Base-by-base conservation (phyloP, 352 stramenopile genomes). In the Blastocystis sp. region DNA sequence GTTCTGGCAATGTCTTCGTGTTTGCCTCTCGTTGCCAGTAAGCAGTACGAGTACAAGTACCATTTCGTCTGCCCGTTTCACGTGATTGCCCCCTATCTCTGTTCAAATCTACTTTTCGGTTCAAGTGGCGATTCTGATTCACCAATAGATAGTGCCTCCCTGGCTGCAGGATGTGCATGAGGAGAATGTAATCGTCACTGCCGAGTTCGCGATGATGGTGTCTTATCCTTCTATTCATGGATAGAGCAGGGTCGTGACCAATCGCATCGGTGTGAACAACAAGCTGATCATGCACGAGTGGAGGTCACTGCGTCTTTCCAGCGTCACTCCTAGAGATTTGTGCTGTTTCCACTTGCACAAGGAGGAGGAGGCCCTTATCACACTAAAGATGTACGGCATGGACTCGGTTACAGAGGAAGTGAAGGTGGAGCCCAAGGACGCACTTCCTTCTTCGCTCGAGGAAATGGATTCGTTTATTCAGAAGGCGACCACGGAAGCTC, bases 291-390 rank as follows among this genome's bases (percentile, higher is more conserved):
- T 56, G 21, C 78, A 88, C 34, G 23, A 82, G 5, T 82, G 23
- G 17, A 53, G 40, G 64, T 71, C 4, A 9, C 7, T 41, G 5
- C 43, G 7, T 71, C n/a, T 45, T 41, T 19, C 9, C 11, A 17
- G 64, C 2, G n/a, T 71, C n/a, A 71, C 1, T 62, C 38, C 19
- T 66, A 80, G 66, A 45, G 78, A 88, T 78, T 43, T 88, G 56
- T 88, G 78, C 41, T 76, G 62, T 65, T 78, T 88, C 66, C 78
- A 88, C 34, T 65, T 88, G 28, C 62, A 88, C 66, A 88, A 88
- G n/a, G 78, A 88, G 38, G 61, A 66, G 21, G 64, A 88, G 38
- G 78, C 78, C 7, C 48, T 88, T 2, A 62, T 64, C 4, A 64
- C 62, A 9, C 60, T 88, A 19, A 76, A 88, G 53, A 40, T 82